Base-by-base conservation (phyloP, 192 early-diverging fungal genomes). In the Mortierella claussenii region DNA sequence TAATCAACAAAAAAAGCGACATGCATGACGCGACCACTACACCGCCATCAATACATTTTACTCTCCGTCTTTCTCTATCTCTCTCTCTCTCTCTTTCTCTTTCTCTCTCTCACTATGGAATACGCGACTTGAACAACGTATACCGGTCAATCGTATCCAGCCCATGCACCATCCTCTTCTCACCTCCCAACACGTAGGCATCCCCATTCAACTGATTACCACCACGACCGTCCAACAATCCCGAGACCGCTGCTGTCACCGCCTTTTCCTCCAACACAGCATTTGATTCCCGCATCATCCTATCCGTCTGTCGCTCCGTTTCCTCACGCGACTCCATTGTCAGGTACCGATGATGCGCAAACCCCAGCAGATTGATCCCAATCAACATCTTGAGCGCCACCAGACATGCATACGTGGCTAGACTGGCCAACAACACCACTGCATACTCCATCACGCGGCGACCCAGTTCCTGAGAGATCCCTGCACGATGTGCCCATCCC, bases 131-230 rank as follows among this genome's bases (percentile, higher is more conserved):
- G 61, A 95, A 93, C 83, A 98, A 85, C 36, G 90, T 88, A 79
- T 93, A 98, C 18, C 97, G 88, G 69, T 97, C 95, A 48, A 98
- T 90, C 37, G 87, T 91, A 60, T 97, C 95, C 57, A 98, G 78
- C 11, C 73, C 73, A 48, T 89, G 89, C 48, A 88, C 79, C 55
- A 86, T 83, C 11, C 84, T 79, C 31, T 84, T 82, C 52, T 83
- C 49, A 34, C 78, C 56, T n/a, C 81, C 84, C 12, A 80, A 31
- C 27, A 57, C 60, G 48, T 52, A 73, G 13, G 69, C 54, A 56
- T 68, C 67, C 11, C 80, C 69, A 8, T 52, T 55, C 4, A 42
- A 43, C n/a, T 79, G 46, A 17, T 56, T 43, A 9, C 42, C 45
- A n/a, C 51, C 45, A 47, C 83, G 67, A 13, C 70, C 73, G 70